Evolutionary conservation across 2,329 filamentous ascomycete genomes (phyloP).

Genomic region (Neonectria hederae): DNA sequence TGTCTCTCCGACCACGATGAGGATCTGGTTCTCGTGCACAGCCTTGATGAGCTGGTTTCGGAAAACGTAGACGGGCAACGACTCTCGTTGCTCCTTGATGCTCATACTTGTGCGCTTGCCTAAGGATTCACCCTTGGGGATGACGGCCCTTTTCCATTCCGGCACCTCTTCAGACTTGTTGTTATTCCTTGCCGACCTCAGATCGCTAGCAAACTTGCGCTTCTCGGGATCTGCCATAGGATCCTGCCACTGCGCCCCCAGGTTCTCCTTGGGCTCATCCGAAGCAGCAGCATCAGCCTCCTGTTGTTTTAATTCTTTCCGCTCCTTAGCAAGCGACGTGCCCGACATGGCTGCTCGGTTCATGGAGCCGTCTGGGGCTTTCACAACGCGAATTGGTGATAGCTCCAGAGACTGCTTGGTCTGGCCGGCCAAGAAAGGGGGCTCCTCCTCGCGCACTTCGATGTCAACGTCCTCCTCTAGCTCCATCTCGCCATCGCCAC

Average conservation of each 20-base stretch:
- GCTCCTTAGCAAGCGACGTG: slow-evolving; percentile 86
- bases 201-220: slow-evolving; percentile 87
- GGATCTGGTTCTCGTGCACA: slow-evolving; percentile 84
- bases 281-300: slow-evolving; percentile 81
- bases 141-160: slow-evolving; percentile 90
- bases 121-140: slow-evolving; percentile 80
- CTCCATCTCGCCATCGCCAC: slow-evolving; percentile 87
- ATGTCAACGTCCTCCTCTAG: slow-evolving; percentile 98
- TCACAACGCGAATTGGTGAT: slow-evolving; percentile 94
- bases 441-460: slow-evolving; percentile 94
- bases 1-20: slow-evolving; percentile 97
- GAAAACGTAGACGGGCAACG: slow-evolving; percentile 89
- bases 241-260: slow-evolving; percentile 94
- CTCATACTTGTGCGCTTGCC: slow-evolving; percentile 90
- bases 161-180: slow-evolving; percentile 76
- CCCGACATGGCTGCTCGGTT: slow-evolving; percentile 97
- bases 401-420: slow-evolving; percentile 96
- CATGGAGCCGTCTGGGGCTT: slow-evolving; percentile 97
- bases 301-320: slow-evolving; percentile 87
- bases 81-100: slow-evolving; percentile 94
- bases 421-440: slow-evolving; percentile 93
- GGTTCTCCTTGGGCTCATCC: slow-evolving; percentile 81
- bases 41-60: slow-evolving; percentile 88
- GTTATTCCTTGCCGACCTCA: slow-evolving; percentile 73
- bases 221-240: slow-evolving; percentile 90